Base-by-base conservation (phyloP, 2,329 filamentous ascomycete species). In the Penicillium sp. region DNA sequence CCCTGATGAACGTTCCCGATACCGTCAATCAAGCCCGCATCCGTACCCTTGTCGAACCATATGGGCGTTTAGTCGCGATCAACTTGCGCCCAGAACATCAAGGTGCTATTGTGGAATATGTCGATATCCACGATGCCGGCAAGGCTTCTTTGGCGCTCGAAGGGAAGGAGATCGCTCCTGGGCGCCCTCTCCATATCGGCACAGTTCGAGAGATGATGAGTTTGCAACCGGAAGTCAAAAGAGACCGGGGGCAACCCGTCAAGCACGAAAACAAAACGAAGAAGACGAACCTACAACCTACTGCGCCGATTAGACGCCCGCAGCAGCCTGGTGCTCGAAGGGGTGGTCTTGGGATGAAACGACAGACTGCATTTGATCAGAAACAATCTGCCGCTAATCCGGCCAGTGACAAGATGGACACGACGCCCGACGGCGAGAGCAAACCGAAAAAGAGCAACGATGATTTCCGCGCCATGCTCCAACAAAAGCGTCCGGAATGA, bases 21-120 rank as follows among this genome's bases (percentile, higher is more conserved):
- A 97, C 90, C 0, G 81, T 97, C 61, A 96, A 94, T 57, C 88
- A 95, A 61, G 82, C 86, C 1, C 87, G 90, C 28, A 81, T 98
- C 48, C 81, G 81, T 39, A 77, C 82, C 0, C 73, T 94, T 3
- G 82, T 86, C 8, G 84, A 88, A 58, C 77, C 81, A 1, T 77
- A 83, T 39, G 89, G 88, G 0, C 69, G 77, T 1, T 76, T 96
- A 22, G 76, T 83, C 55, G 91, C 90, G 66, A 76, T 97, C 4
- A 77, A 85, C 12, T 76, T 96, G 10, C 83, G 88, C 40, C 88
- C 89, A 1, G 81, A 88, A 52, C 87, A 95, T 54, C 83, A 84
- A 51, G 90, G 89, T 12, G 93, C 90, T 5, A 85, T 91, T 48
- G 77, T 97, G 33, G 93, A 97, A 64, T 96, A 87, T 61, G 73